Conservation (phyloP, 176 grass and related monocot species). For the Rhynchospora breviuscula region DNA sequence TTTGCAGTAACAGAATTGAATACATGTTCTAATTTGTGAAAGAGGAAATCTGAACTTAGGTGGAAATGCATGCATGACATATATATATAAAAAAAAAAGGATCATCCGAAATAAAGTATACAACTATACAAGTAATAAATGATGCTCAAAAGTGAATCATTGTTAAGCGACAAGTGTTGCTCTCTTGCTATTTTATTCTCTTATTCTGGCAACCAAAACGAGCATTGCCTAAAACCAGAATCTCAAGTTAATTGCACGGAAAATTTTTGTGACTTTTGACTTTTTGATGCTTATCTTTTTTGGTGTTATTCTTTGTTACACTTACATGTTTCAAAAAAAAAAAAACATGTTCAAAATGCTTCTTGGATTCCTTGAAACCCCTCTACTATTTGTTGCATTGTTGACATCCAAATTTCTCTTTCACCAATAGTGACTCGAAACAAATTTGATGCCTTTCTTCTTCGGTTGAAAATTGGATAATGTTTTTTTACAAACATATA, state of each 20-base stretch:
- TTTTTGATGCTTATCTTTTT: not conserved
- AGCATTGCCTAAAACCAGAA: not conserved
- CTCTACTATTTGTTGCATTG: not conserved
- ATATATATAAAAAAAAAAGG: not conserved
- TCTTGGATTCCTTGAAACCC: not conserved
- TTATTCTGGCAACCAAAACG: not conserved
- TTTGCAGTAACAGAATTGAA: not conserved
- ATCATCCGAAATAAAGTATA: not conserved
- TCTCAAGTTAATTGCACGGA: not conserved
- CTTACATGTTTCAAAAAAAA: not conserved
- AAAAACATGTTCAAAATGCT: not conserved
- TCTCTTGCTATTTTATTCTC: not conserved
- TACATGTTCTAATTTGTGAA: not conserved
- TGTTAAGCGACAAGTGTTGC: not conserved
- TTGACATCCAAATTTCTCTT: not conserved
- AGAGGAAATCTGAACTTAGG: not conserved
- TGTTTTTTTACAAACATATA: not conserved
- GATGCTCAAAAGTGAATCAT: constrained; percentile 17
- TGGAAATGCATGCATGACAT: not conserved
- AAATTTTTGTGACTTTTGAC: not conserved
- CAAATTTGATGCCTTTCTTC: not conserved
- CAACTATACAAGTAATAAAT: constrained; percentile 13
- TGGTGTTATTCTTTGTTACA: not conserved
- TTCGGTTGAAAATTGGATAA: not conserved
- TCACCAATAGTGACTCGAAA: not conserved